Conservation (phyloP, 352 stramenopile species). For the Globisporangium takayamanum region DNA sequence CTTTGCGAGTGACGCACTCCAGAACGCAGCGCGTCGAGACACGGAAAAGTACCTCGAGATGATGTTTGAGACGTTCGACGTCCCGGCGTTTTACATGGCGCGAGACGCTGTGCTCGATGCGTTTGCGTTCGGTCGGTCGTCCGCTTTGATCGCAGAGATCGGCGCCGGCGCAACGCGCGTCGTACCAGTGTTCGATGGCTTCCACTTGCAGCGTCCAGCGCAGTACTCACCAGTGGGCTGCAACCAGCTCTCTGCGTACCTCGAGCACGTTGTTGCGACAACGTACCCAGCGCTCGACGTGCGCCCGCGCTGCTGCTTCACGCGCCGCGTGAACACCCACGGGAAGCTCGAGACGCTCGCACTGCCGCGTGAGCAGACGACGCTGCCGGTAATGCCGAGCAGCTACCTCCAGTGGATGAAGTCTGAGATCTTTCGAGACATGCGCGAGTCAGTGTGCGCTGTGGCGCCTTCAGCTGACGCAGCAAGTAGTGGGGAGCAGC, state of each 20-base stretch:
- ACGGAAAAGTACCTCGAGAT: slow-evolving; percentile 83
- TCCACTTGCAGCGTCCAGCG: slow-evolving; percentile 68
- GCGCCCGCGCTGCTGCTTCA: slow-evolving; percentile 62
- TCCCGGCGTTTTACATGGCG: slow-evolving; percentile 87
- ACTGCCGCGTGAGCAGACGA: slow-evolving; percentile 29
- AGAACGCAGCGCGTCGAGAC: slow-evolving; percentile 48
- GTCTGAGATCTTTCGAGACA: slow-evolving; percentile 65
- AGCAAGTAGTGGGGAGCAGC: slow-evolving; percentile 16
- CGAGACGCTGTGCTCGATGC: slow-evolving; percentile 87
- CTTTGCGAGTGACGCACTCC: slow-evolving; percentile 64
- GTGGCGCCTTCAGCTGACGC: slow-evolving; percentile 23
- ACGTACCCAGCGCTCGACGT: slow-evolving; percentile 36
- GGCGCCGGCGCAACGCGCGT: slow-evolving; percentile 80
- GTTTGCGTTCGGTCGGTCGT: slow-evolving; percentile 86
- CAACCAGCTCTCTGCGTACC: slow-evolving; percentile 63
- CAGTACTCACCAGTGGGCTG: slow-evolving; percentile 73
- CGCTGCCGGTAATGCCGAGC: slow-evolving; percentile 40
- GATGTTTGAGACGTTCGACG: slow-evolving; percentile 90
- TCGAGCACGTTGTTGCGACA: slow-evolving; percentile 54
- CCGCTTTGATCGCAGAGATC: slow-evolving; percentile 86
- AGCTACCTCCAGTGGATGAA: slow-evolving; percentile 75
- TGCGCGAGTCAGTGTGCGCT: slow-evolving; percentile 57
- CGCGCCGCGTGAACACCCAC: slow-evolving; percentile 38
- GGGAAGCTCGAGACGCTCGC: slow-evolving; percentile 54
- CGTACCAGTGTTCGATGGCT: slow-evolving; percentile 89